Evolutionary conservation across 768 basidiomycete species (phyloP).

Genomic region (Psilocybe tampanensis): DNA sequence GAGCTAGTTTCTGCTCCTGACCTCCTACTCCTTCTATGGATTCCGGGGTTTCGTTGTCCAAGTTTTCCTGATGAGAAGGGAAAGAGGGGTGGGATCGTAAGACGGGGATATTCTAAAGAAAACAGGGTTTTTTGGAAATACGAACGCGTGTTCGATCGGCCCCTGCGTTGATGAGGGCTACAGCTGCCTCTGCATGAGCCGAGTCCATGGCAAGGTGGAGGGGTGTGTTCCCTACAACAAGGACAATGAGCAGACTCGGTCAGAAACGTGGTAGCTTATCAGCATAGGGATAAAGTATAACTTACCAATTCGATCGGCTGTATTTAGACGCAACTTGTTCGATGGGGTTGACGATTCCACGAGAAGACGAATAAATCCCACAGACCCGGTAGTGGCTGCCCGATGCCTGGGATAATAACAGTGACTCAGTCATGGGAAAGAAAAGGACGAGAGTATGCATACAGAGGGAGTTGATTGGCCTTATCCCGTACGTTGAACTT

Average conservation of each 20-base stretch:
- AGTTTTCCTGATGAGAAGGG: conserved; percentile 61
- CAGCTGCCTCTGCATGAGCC: conserved; percentile 89
- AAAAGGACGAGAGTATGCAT: conserved; percentile 30
- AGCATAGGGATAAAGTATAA: conserved; percentile 14
- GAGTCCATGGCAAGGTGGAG: conserved; percentile 98
- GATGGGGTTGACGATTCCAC: conserved; percentile 78
- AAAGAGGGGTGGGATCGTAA: background rate
- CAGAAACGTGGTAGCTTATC: conserved; percentile 19
- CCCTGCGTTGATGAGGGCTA: conserved; percentile 90
- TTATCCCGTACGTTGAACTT: conserved; percentile 95
- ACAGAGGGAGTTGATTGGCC: conserved; percentile 92
- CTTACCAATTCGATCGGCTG: conserved; percentile 76
- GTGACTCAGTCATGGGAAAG: conserved; percentile 21
- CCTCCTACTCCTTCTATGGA: conserved; percentile 90
- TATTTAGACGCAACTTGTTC: conserved; percentile 83
- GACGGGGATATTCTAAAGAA: background rate
- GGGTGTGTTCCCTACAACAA: conserved; percentile 84
- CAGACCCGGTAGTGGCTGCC: conserved; percentile 93
- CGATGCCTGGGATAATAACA: conserved; percentile 70
- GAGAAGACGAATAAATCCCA: conserved; percentile 86
- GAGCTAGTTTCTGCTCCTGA: conserved; percentile 80
- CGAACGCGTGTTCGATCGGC: conserved; percentile 89
- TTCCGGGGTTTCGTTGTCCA: conserved; percentile 87
- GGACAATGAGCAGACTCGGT: conserved; percentile 17
- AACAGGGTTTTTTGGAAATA: conserved; percentile 21